A percentile compares a stretch with the other conserved stretches of the same genome.
Evolutionary conservation across 2,329 filamentous ascomycete species (phyloP).

Genomic region (Sporothrix brunneoviolacea): DNA sequence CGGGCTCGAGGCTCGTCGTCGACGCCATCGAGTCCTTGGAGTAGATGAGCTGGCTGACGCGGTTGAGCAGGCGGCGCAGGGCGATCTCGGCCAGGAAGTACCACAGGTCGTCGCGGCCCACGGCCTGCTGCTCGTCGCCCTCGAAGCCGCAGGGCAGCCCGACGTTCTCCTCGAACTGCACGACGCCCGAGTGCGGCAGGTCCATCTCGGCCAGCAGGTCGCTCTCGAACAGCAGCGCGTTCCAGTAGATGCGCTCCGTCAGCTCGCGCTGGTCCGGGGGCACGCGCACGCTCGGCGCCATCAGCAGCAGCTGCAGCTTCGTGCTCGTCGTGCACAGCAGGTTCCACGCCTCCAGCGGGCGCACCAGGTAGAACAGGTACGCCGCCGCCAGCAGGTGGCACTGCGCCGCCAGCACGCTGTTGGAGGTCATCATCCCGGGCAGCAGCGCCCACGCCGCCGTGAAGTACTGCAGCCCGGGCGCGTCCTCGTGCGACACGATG

Average conservation of each 20-base stretch:
- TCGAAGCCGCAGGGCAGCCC: slow-evolving; percentile 73
- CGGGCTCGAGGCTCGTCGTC: slow-evolving; percentile 66
- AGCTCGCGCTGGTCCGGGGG: slow-evolving; percentile 65
- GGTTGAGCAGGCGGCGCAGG: slow-evolving; percentile 66
- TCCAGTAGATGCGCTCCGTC: slow-evolving; percentile 77
- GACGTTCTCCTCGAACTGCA: slow-evolving; percentile 74
- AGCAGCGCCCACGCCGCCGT: slow-evolving; percentile 72
- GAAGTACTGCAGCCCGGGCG: slow-evolving; percentile 73
- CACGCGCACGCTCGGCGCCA: slow-evolving; percentile 61
- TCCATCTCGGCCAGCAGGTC: slow-evolving; percentile 74
- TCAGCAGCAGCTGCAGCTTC: slow-evolving; percentile 72
- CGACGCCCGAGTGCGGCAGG: slow-evolving; percentile 74
- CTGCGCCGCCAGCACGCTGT: slow-evolving; percentile 70
- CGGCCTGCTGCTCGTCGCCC: slow-evolving; percentile 53
- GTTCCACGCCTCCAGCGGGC: slow-evolving; percentile 78
- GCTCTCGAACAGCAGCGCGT: slow-evolving; percentile 71
- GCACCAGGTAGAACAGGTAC: slow-evolving; percentile 75
- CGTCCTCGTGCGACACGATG: slow-evolving; percentile 60
- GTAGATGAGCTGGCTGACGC: slow-evolving; percentile 74
- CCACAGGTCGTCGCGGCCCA: slow-evolving; percentile 73
- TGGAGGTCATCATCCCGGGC: slow-evolving; percentile 71
- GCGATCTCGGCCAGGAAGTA: slow-evolving; percentile 83
- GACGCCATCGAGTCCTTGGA: slow-evolving; percentile 65
- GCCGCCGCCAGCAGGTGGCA: slow-evolving; percentile 75
- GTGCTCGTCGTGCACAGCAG: slow-evolving; percentile 72